Evolutionary conservation across 768 basidiomycete species (phyloP).

Genomic region (Macrolepiota fuliginosa): DNA sequence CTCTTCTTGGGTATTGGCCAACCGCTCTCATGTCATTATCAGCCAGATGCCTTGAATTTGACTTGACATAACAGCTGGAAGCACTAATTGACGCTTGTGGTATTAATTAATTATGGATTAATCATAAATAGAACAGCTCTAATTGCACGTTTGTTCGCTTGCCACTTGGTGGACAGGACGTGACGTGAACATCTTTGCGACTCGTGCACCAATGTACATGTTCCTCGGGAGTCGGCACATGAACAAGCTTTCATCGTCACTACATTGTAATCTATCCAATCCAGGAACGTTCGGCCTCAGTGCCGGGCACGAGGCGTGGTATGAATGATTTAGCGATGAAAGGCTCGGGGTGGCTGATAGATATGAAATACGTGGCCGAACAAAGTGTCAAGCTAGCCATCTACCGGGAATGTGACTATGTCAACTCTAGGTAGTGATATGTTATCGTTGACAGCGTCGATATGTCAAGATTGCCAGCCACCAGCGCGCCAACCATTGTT

Average conservation of each 20-base stretch:
- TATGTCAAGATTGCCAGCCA: neutral
- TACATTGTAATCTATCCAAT: slow-evolving; percentile 1
- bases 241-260: neutral
- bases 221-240: neutral
- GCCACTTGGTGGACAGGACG: neutral
- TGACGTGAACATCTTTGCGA: neutral
- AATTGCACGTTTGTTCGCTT: neutral
- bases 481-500: neutral
- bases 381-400: neutral
- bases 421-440: neutral
- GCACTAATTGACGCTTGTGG: neutral
- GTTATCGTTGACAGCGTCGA: neutral
- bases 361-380: neutral
- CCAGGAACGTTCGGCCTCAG: neutral
- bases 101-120: neutral
- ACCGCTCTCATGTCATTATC: neutral
- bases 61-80: neutral
- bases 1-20: neutral
- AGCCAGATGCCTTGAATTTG: neutral
- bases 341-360: neutral
- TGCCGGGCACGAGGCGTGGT: neutral
- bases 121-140: neutral
- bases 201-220: neutral
- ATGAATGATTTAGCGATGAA: neutral
- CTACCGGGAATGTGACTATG: neutral